Base-by-base conservation (phyloP, 148 eudicot species). In the Bassia scoparia region DNA sequence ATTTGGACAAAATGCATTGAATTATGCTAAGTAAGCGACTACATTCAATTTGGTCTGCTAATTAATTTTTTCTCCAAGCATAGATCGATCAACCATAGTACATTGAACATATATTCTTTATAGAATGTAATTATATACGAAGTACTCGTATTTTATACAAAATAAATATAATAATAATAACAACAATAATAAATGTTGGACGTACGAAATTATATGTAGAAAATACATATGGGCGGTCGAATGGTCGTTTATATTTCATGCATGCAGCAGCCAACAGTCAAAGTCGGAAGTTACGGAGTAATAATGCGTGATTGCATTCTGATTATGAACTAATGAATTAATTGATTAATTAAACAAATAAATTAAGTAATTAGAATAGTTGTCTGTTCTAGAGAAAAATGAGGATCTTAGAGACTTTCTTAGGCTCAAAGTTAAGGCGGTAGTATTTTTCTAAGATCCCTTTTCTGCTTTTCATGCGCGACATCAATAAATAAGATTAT, bases 261-360 rank as follows among this genome's bases (percentile, higher is more conserved):
- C 65, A 70, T 41, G 38, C 54, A 70, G 68, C 65, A 43, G 64
- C 33, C 79, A 70, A 76, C 53, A 63, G 75, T 77, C 70, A 77
- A 77, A 53, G 43, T 60, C 75, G 80, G 80, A 76, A 67, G 68
- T 67, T 49, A 76, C 69, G 69, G 74, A 35, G 29, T 21, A 58
- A 75, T 69, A 59, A 67, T 69, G 15, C 64, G 20, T 54, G n/a
- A 75, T 20, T 52, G 43, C 46, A 53, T 65, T 38, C 63, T 37
- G 27, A 5, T 20, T 61, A 61, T 61, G 18, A 3, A 55, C 5
- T 24, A 21, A 12, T 34, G n/a, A 69, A 69, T 30, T 52, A 18
- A 4, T 30, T 50, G 46, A 69, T 50, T 11, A 52, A 50, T 27
- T 33, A 41, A 2, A 27, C 27, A 27, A 48, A 13, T 48, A 48